Base-by-base conservation (phyloP, 768 basidiomycete species). In the Kwoniella sp. region DNA sequence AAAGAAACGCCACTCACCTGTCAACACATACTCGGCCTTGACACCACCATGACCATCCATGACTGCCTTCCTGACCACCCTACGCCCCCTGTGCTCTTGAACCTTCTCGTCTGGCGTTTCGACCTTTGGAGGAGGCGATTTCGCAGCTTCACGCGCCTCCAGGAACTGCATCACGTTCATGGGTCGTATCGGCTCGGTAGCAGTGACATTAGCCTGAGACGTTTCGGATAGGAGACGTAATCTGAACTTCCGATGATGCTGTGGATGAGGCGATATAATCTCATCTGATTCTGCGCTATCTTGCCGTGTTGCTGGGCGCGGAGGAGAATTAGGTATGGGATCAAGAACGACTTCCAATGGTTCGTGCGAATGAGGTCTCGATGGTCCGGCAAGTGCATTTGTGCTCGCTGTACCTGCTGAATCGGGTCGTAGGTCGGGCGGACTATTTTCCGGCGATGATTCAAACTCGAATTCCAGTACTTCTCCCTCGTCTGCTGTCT, bases 1-100 rank as follows among this genome's bases (percentile, higher is more conserved):
- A 33, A 6, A 33, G 33, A 33, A 33, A 33, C 33, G 5, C 33
- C 13, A 33, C 79, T 65, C 29, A 81, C 82, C 82, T 17, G 67
- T 73, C 1, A 83, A 62, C 21, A 81, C 77, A 62, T 83, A 83
- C 54, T 81, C 81, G 25, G 82, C 82, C 54, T 77, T 79, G 30
- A 80, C 81, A 9, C 71, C 58, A 12, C 68, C 65, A 30, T 52
- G 56, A 7, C 53, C 59, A 52, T 71, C 69, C 25, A 58, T 49
- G 25, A 72, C 61, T 12, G 67, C 65, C 56, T 57, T 63, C 44
- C 69, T 48, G 1, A 69, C 55, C 29, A 69, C 68, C 46, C 55
- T 63, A 21, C 53, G 56, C 6, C 50, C 63, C 52, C 61, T 70
- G 44, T 30, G 25, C 61, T 52, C 55, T 60, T n/a, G 44, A 9